A percentile compares a stretch with the other conserved stretches of the same genome.
These are phyloP conservation scores for Cryphonectria radicalis DNA, from an alignment of 2,329 filamentous ascomycete species.

Conservation along the genomic window DNA sequence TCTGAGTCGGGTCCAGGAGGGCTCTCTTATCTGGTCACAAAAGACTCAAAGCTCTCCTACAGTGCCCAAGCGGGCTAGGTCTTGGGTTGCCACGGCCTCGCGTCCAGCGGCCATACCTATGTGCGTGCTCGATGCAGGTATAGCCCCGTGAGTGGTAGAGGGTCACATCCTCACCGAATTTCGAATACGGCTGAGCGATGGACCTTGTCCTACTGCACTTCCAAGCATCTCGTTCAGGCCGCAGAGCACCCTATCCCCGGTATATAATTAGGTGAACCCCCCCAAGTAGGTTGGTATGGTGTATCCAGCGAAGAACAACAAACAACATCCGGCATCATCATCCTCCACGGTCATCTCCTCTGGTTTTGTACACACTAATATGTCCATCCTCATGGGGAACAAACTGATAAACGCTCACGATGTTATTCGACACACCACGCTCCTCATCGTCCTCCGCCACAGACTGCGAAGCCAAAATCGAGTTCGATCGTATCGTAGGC, in stretches of 20 bases:
- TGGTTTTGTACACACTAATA: constrained; percentile 30
- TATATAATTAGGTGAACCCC: background rate
- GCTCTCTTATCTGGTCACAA: background rate
- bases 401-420: constrained; percentile 30
- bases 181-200: background rate
- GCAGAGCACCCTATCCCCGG: background rate
- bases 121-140: background rate
- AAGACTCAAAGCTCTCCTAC: background rate
- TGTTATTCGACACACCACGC: constrained; percentile 5
- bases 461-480: constrained; percentile 25
- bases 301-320: background rate
- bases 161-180: background rate
- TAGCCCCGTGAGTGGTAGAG: background rate
- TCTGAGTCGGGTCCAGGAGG: background rate
- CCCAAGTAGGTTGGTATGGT: background rate
- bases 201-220: background rate
- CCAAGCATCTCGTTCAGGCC: background rate
- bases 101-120: background rate
- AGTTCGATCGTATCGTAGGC: constrained; percentile 11
- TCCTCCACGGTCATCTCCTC: constrained; percentile 2
- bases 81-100: background rate
- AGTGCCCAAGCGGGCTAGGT: background rate
- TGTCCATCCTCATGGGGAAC: constrained; percentile 30
- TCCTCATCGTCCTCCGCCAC: background rate
- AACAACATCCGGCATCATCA: background rate